A percentile compares a stretch with the other conserved stretches of the same genome.
Evolutionary conservation across 164 flowering plant species (phyloP).

Genomic region (Dillenia suffruticosa): DNA sequence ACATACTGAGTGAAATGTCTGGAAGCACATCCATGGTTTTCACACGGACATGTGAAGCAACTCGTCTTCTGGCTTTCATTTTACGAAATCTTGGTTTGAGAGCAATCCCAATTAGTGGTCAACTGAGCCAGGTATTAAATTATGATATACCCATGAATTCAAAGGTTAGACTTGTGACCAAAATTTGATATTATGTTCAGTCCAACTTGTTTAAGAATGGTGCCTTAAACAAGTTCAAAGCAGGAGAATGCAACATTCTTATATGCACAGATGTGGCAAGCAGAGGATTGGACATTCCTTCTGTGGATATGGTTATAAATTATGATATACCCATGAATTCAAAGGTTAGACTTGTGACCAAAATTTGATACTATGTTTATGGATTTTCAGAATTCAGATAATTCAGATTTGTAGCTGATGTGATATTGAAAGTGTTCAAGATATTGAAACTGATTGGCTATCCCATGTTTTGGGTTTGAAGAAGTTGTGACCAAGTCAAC

Average conservation of each 20-base stretch:
- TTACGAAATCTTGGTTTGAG: conserved; percentile 82
- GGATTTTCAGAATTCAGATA: no score
- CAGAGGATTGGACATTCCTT: conserved; percentile 94
- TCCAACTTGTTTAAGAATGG: no score
- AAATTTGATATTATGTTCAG: no score
- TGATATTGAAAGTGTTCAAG: no score
- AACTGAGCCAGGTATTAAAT: conserved; percentile 90
- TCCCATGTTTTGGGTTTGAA: no score
- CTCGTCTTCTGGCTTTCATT: conserved; percentile 60
- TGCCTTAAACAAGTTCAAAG: conserved; percentile 86
- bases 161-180: conserved; percentile 45
- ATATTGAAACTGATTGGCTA: no score
- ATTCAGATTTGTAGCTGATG: no score
- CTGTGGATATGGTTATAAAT: conserved; percentile 92
- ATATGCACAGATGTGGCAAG: conserved; percentile 95
- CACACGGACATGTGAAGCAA: conserved; percentile 84
- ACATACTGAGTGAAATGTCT: conserved; percentile 62
- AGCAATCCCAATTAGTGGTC: conserved; percentile 88
- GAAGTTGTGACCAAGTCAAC: no score
- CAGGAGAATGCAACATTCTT: conserved; percentile 85
- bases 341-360: conserved; percentile 45
- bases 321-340: conserved; percentile 85
- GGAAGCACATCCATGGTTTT: conserved; percentile 80
- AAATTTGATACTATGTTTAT: no score
- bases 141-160: conserved; percentile 85